Evolutionary conservation across 176 grass and related monocot species (phyloP).

Genomic region (Musa schizocarpa): DNA sequence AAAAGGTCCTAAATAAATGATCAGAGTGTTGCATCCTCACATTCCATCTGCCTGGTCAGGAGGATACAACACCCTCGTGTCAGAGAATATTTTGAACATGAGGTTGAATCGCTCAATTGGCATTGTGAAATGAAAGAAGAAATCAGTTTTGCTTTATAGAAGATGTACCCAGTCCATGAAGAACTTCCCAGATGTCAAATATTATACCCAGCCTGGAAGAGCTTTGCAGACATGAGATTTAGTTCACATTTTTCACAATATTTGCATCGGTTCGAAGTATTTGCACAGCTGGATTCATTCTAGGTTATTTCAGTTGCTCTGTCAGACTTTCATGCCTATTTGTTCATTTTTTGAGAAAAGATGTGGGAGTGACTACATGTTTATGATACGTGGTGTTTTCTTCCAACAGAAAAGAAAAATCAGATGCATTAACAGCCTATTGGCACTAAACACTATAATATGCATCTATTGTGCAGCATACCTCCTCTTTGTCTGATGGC

Average conservation of each 20-base stretch:
- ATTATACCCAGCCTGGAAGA: neutral
- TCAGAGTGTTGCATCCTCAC: neutral
- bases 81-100: neutral
- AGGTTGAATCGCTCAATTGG: neutral
- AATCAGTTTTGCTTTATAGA: neutral
- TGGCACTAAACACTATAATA: neutral
- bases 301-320: neutral
- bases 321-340: neutral
- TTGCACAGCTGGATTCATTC: neutral
- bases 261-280: neutral
- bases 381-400: neutral
- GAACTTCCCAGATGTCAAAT: neutral
- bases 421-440: neutral
- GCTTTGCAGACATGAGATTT: no score
- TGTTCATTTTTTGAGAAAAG: neutral
- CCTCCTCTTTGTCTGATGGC: slow-evolving; percentile 44
- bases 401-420: neutral
- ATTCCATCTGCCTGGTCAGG: neutral
- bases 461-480: slow-evolving; percentile 3
- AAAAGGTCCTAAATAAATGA: neutral
- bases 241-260: no score
- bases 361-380: neutral
- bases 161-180: no score
- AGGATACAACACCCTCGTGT: neutral
- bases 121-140: neutral